Evolutionary conservation across 208 protist species (phyloP), one percentile per base, ranked within the genome.

Genomic region (Trypanosoma cruzi): DNA sequence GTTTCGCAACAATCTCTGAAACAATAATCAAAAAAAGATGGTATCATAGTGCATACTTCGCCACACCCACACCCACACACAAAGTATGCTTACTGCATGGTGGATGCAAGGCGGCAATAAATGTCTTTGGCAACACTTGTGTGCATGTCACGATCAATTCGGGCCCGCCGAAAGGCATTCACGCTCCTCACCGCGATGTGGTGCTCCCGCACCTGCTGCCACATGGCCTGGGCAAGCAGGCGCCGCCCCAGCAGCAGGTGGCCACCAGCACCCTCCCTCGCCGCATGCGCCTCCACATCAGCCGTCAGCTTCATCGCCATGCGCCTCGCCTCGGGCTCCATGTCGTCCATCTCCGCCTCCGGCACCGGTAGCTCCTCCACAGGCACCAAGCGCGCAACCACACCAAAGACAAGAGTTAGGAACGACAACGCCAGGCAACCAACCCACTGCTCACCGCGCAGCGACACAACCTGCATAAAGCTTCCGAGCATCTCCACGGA

Each of bases 401-500:
- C 64, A 52, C 73, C 75, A 29, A 82, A 49, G 10, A 82, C 60
- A 60, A 89, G 66, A 24, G 77, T 73, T 18, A 80, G 59, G 10
- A 77, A 20, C 55, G 84, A 53, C 42, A 90, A 20, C 13, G 79
- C 14, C 0, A 84, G 0, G 46, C 67, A 84, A 14, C 28, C 68
- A 32, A 73, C 22, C 89, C 92, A 96, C 77, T 94, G 75, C 5
- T 79, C 66, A 8, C 10, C 24, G 20, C 74, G 60, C 11, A 94
- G 75, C 0, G 72, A 40, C 7, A 73, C 79, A 37, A 95, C 93
- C 22, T 79, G 61, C 89, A 97, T 96, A 71, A 98, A 96, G 24
- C 88, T 74, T 13, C 90, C 89, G 57, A 94, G 90, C 60, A 90
- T 82, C 74, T 97, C 73, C 34, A 98, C 93, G 0, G 94, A 85